phyloP scores from a whole-genome alignment of 805 yeast genomes.

The Zygosaccharomyces gambellarensis region DNA sequence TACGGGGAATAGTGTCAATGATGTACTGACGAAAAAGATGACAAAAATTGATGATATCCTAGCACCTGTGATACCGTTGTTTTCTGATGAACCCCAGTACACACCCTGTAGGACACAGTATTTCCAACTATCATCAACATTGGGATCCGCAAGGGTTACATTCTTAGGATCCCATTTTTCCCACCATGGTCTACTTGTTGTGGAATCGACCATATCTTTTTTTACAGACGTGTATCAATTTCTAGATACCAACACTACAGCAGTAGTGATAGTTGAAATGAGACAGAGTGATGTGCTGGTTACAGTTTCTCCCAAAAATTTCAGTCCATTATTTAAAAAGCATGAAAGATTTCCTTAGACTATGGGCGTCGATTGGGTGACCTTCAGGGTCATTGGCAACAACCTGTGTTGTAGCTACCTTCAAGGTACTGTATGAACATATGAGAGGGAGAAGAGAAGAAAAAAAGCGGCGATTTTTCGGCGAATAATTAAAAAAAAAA shows the following conservation, averaged over 20 bases:
- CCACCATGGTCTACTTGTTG: slow-evolving; percentile 14
- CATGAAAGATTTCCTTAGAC: background rate
- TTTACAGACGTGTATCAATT: background rate
- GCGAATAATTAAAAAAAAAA: background rate
- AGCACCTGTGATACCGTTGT: slow-evolving; percentile 41
- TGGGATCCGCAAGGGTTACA: slow-evolving; percentile 31
- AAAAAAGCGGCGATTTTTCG: background rate
- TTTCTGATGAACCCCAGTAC: slow-evolving; percentile 36
- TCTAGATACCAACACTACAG: background rate
- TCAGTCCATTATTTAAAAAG: background rate
- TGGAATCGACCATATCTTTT: background rate
- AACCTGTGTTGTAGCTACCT: background rate
- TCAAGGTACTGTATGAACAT: background rate
- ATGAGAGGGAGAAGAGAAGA: too few species aligned
- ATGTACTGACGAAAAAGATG: slow-evolving; percentile 44
- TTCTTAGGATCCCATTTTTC: slow-evolving; percentile 19
- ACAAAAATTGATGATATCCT: slow-evolving; percentile 58
- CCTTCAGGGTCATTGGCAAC: background rate
- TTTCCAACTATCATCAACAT: slow-evolving; percentile 37
- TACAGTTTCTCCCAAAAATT: background rate
- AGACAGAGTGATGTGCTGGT: background rate
- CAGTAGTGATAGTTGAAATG: too few species aligned
- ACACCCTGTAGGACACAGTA: slow-evolving; percentile 40
- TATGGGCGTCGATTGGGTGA: background rate
- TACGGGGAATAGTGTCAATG: slow-evolving; percentile 43